phyloP scores from a whole-genome alignment of 2,329 filamentous ascomycete genomes.

The Epichloe sp. region DNA sequence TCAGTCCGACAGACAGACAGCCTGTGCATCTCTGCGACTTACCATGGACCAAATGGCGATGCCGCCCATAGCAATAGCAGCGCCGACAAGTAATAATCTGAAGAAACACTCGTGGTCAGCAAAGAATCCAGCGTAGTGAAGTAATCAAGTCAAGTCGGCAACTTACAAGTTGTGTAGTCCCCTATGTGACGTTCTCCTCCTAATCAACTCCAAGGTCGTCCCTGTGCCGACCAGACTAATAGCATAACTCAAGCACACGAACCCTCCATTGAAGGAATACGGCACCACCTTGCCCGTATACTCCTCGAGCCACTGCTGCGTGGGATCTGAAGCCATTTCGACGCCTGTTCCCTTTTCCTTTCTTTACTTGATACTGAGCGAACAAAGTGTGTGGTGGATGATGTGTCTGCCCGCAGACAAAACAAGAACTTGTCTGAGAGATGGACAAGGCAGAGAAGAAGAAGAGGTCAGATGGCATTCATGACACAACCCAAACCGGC shows the following conservation, averaged over 20 bases:
- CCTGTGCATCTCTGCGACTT: slow-evolving; percentile 9
- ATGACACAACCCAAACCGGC: neutral
- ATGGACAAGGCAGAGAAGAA: neutral
- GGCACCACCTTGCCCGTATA: slow-evolving; percentile 34
- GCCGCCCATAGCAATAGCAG: slow-evolving; percentile 59
- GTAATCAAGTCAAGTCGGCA: neutral
- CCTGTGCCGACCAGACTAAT: slow-evolving; percentile 66
- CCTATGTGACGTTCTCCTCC: slow-evolving; percentile 56
- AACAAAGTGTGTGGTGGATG: neutral
- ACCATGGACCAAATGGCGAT: slow-evolving; percentile 64
- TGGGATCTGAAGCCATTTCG: slow-evolving; percentile 3
- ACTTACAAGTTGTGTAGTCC: slow-evolving; percentile 57
- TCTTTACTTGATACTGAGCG: neutral
- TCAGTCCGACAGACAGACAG: no score
- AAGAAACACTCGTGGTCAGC: neutral
- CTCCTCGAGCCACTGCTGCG: slow-evolving; percentile 16
- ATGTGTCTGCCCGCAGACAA: neutral
- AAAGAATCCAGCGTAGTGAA: neutral
- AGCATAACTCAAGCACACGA: slow-evolving; percentile 59
- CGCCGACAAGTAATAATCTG: slow-evolving; percentile 49
- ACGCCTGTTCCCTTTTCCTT: neutral
- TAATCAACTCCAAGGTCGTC: slow-evolving; percentile 71
- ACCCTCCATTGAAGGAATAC: slow-evolving; percentile 40
- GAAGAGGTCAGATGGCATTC: neutral
- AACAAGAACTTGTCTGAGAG: neutral